Base-by-base conservation (phyloP, 2,329 filamentous ascomycete genomes). In the Fusarium hostae region DNA sequence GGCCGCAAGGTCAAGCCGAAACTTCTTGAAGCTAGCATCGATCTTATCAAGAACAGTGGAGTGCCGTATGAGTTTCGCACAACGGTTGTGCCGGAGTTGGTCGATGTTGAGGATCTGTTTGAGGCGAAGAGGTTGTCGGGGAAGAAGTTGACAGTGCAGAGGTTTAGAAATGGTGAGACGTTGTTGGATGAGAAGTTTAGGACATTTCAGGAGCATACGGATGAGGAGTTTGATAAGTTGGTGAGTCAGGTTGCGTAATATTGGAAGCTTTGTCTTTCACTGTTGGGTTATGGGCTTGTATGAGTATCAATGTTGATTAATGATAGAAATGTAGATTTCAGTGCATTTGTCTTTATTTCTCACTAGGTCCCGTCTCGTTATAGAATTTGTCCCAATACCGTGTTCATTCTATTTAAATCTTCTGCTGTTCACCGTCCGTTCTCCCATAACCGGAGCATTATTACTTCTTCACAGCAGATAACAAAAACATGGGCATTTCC, bases 81-180 rank as follows among this genome's bases (percentile, higher is more conserved):
- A 2, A 76, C 74, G 0, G 70, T 76, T 4, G 74, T 76, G 11
- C 74, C 74, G 0, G 59, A 66, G 6, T 44, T 76, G 1, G 48
- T 76, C 7, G 74, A 76, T 5, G 52, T 76, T 2, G 74, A 76
- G 40, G 74, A 76, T 6, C 9, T 76, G 4, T 76, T 74, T 13
- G 74, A 75, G 9, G 74, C 72, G 6, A 76, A 76, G 32, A 59
- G 66, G 1, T 18, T 76, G 24, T 72, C 74, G 0, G 74, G 74
- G 2, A 67, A 72, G 5, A 72, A 67, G 11, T n/a, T 76, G n/a
- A 76, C 72, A 1, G 62, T 76, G 35, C 74, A 76, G 22, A 55
- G 54, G 3, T 76, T 76, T 9, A 64, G 74, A 0, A 76, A 75
- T 6, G 74, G 74, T 0, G 62, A 52, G 3, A 73, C 34, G 0